Evolutionary conservation across 2,329 filamentous ascomycete genomes (phyloP).

Genomic region (Monilinia fructigena): DNA sequence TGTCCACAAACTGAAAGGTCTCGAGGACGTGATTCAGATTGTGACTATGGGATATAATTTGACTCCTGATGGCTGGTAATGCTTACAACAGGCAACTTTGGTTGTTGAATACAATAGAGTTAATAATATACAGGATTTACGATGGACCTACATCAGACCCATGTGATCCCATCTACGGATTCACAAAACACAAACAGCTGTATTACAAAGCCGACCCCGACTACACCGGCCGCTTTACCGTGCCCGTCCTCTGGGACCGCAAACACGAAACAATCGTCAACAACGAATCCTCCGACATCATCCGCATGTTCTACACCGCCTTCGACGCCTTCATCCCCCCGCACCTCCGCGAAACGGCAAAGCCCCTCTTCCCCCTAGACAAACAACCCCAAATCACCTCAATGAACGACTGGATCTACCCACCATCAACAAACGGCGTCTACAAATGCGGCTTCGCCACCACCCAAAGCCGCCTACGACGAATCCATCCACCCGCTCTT

Average conservation of each 20-base stretch:
- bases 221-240: constrained; percentile 66
- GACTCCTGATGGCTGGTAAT: neutral
- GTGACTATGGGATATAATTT: neutral
- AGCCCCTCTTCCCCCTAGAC: neutral
- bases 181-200: constrained; percentile 61
- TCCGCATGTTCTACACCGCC: constrained; percentile 71
- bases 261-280: constrained; percentile 60
- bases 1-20: constrained; percentile 80
- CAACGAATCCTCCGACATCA: constrained; percentile 78
- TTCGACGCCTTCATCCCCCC: constrained; percentile 23
- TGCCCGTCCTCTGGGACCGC: constrained; percentile 65
- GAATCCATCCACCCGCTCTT: constrained; percentile 69
- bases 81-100: no score
- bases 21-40: constrained; percentile 64
- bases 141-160: constrained; percentile 14
- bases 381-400: constrained; percentile 24
- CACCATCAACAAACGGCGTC: constrained; percentile 68
- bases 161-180: constrained; percentile 40
- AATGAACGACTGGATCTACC: constrained; percentile 76
- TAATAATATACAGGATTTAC: constrained; percentile 19
- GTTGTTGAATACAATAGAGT: neutral
- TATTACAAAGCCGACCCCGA: constrained; percentile 63
- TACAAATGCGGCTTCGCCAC: constrained; percentile 80
- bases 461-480: constrained; percentile 79
- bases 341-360: neutral